These are phyloP conservation scores for Aspergillus luchuensis DNA, from an alignment of 2,329 filamentous ascomycete genomes.

Conservation along the genomic window DNA sequence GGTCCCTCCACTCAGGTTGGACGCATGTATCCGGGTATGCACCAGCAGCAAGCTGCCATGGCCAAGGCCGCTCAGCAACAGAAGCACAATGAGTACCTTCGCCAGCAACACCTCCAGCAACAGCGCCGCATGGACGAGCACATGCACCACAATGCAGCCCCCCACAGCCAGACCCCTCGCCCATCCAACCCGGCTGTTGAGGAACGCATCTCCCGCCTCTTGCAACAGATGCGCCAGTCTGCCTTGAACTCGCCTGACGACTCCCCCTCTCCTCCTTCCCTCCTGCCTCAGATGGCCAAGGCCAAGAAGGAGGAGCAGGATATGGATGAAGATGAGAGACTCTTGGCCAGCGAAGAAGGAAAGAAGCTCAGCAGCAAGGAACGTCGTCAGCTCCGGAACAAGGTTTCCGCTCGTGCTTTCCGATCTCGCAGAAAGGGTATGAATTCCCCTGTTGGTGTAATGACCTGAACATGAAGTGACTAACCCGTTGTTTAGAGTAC, in stretches of 20 bases:
- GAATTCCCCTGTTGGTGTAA: slow-evolving; percentile 23
- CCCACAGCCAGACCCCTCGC: slow-evolving; percentile 38
- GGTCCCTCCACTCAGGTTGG: slow-evolving; percentile 61
- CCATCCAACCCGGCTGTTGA: slow-evolving; percentile 72
- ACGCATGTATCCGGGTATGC: slow-evolving; percentile 88
- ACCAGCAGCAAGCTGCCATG: slow-evolving; percentile 81
- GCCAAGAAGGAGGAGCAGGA: slow-evolving; percentile 94
- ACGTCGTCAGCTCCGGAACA: slow-evolving; percentile 94
- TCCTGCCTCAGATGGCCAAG: slow-evolving; percentile 68
- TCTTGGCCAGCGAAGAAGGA: slow-evolving; percentile 93
- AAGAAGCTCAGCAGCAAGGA: slow-evolving; percentile 99
- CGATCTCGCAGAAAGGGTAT: slow-evolving; percentile 96
- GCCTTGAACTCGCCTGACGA: slow-evolving; percentile 62
- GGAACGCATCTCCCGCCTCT: slow-evolving; percentile 88
- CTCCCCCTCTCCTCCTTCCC: slow-evolving; percentile 34
- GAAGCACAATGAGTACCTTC: slow-evolving; percentile 60
- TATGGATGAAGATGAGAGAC: slow-evolving; percentile 95
- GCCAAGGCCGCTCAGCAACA: slow-evolving; percentile 73
- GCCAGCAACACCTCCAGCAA: slow-evolving; percentile 58
- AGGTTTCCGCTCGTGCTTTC: slow-evolving; percentile 97
- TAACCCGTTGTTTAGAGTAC: slow-evolving; percentile 75
- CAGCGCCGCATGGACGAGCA: slow-evolving; percentile 31
- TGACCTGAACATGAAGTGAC: slow-evolving; percentile 28
- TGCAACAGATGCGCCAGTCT: slow-evolving; percentile 85
- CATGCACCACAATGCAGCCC: slow-evolving; percentile 26